Conservation (phyloP, 2,329 filamentous ascomycete genomes). For the Fusarium tanahbumbuense region DNA sequence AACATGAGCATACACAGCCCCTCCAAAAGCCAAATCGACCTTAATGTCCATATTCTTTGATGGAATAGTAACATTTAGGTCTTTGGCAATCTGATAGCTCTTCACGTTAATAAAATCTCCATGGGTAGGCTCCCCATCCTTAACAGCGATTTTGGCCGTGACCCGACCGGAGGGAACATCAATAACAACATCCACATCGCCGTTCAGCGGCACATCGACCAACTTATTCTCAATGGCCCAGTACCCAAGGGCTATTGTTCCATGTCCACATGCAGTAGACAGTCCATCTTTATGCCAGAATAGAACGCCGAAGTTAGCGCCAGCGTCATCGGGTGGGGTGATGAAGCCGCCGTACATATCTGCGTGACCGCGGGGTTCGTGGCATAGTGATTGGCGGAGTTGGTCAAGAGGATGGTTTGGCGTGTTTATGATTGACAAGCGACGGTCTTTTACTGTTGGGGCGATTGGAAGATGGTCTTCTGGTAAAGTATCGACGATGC, state of each 20-base stretch:
- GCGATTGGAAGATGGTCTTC: background rate
- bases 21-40: constrained; percentile 19
- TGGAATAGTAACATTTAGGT: background rate
- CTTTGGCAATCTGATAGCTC: constrained; percentile 31
- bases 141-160: background rate
- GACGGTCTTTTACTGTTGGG: constrained; percentile 20
- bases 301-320: constrained; percentile 42
- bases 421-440: background rate
- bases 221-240: constrained; percentile 36
- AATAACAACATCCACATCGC: constrained; percentile 25
- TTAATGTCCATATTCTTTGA: background rate
- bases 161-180: constrained; percentile 36
- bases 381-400: constrained; percentile 32
- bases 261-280: constrained; percentile 46
- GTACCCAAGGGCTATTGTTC: constrained; percentile 45
- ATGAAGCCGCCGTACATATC: constrained; percentile 48
- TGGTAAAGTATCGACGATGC: constrained; percentile 35
- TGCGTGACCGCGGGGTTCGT: constrained; percentile 32
- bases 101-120: constrained; percentile 37
- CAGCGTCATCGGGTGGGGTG: constrained; percentile 35
- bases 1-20: constrained; percentile 30
- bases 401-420: constrained; percentile 17
- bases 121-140: background rate
- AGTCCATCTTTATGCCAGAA: constrained; percentile 49
- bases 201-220: background rate